Conservation (phyloP, 1,284 basidiomycete genomes). For the Cystobasidium sp. region DNA sequence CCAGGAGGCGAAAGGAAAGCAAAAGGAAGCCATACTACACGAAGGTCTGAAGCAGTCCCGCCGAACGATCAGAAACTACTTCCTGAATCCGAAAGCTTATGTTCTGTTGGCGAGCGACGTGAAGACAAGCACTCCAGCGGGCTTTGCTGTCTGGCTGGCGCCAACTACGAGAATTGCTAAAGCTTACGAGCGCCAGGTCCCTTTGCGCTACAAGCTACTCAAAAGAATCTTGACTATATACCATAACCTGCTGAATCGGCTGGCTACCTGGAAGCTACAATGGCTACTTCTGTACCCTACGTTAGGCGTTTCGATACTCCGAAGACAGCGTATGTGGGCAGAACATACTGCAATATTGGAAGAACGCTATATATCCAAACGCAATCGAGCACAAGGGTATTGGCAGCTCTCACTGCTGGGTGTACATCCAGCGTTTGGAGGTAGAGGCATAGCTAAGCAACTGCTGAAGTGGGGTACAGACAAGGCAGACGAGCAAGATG, state of each 20-base stretch:
- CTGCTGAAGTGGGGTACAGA: conserved; percentile 35
- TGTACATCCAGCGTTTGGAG: conserved; percentile 23
- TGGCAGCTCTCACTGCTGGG: conserved; percentile 29
- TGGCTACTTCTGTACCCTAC: conserved; percentile 6
- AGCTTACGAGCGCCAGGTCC: background rate
- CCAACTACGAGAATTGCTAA: background rate
- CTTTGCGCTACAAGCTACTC: background rate
- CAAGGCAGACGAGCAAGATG: conserved; percentile 24
- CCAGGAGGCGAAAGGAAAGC: background rate
- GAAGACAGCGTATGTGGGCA: conserved; percentile 18
- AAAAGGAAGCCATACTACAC: conserved; percentile 10
- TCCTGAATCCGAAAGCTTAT: conserved; percentile 6
- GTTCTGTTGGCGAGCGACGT: conserved; percentile 21
- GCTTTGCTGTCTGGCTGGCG: conserved; percentile 31
- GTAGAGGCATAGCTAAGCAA: conserved; percentile 17
- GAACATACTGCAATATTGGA: background rate
- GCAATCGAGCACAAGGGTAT: conserved; percentile 14
- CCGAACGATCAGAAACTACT: background rate
- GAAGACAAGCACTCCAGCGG: background rate
- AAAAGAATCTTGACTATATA: background rate
- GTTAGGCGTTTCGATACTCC: background rate
- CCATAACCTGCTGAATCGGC: background rate
- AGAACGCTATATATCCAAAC: background rate
- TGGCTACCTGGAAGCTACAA: background rate
- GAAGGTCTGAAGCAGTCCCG: conserved; percentile 10